A percentile compares a stretch with the other conserved stretches of the same genome.
Evolutionary conservation across 2,329 filamentous ascomycete species (phyloP).

Genomic region (Colletotrichum godetiae): DNA sequence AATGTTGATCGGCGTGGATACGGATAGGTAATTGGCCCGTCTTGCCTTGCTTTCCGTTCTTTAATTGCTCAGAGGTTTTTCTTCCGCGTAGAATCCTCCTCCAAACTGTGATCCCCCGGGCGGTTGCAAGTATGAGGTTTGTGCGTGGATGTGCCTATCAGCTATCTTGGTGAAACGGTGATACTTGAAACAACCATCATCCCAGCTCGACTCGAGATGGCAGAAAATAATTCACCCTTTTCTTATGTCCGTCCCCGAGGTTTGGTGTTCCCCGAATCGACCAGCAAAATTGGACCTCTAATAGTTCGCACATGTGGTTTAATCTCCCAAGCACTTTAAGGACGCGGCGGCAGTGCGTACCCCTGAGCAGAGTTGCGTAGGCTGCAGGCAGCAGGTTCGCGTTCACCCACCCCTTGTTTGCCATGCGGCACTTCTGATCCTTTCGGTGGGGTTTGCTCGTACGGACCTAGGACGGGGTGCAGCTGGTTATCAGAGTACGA

Average conservation of each 20-base stretch:
- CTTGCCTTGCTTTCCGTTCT: not conserved
- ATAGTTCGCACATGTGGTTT: not conserved
- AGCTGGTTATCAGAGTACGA: not conserved
- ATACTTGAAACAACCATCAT: not conserved
- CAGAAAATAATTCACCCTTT: not conserved
- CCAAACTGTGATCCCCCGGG: not conserved
- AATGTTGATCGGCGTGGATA: not conserved
- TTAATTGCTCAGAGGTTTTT: not conserved
- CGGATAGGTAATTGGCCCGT: not conserved
- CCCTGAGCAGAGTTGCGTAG: not conserved
- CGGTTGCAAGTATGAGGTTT: not conserved
- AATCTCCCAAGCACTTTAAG: not conserved
- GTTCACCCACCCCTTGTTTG: not conserved
- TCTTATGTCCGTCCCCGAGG: not conserved
- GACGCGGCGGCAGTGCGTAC: not conserved
- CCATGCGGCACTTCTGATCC: not conserved
- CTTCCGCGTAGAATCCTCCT: not conserved
- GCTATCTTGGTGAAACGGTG: not conserved
- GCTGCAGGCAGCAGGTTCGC: slow-evolving; percentile 1
- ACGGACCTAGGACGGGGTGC: no score
- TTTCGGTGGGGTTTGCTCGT: not conserved
- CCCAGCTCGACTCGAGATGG: not conserved
- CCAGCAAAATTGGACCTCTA: not conserved
- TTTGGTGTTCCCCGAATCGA: not conserved
- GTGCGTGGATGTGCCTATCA: not conserved